Evolutionary conservation across 495 filamentous ascomycete genomes (phyloP), one percentile per base, ranked within the genome.

Genomic region (Tuber umbilicatum): DNA sequence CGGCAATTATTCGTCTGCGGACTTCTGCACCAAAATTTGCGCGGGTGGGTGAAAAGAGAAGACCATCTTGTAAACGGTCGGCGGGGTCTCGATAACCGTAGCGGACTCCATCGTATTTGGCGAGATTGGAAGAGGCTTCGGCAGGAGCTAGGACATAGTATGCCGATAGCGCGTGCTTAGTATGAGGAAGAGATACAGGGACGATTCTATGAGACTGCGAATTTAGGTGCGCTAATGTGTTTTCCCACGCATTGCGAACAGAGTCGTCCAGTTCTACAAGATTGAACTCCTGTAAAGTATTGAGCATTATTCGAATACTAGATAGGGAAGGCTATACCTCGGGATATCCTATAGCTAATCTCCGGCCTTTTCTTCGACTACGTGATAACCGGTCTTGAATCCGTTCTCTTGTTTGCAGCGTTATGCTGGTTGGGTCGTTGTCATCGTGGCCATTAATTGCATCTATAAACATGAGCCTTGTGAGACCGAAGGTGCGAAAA

Each of bases 141-240:
- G 95, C 93, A 0, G 96, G 92, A 10, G 95, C 95, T 76, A 99
- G 89, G 69, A 98, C 86, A 81, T 99, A 99, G 83, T 99, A 99
- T 43, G 95, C 91, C 5, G 93, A 91, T 16, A 99, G 86, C 1
- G 95, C 96, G 74, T 91, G 89, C 72, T 88, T 89, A 16, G 95
- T 99, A 7, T 89, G 87, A 21, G 95, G 94, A 2, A 98, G 86
- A n/a, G 91, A 93, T 19, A 98, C 87, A 4, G 90, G 85, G 50
- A 91, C 87, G 41, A 97, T 85, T 17, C 84, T 88, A 72, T 93
- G 91, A 12, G 92, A 93, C 68, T 87, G 84, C 7, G 83, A 70
- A 75, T 86, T 84, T n/a, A 97, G 85, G 47, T 81, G 74, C 27
- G 84, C 77, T 27, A 95, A 85, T 6, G 88, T 87, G 1, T 82